These are phyloP conservation scores for Colletotrichum aenigma DNA, from an alignment of 2,329 filamentous ascomycete genomes.

Conservation along the genomic window DNA sequence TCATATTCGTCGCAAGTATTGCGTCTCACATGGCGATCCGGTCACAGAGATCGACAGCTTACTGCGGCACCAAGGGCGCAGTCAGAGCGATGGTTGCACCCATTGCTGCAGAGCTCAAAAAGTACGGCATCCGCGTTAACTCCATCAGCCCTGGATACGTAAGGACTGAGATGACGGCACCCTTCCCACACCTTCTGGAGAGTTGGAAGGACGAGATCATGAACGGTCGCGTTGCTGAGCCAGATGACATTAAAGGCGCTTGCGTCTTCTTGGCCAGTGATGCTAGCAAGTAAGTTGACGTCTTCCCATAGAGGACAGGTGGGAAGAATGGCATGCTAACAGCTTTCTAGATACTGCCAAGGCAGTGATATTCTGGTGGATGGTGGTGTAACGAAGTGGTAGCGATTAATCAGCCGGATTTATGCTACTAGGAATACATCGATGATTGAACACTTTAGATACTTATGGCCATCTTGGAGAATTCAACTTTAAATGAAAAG, in stretches of 20 bases:
- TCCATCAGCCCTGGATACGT: slow-evolving; percentile 20
- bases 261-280: slow-evolving; percentile 53
- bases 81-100: slow-evolving; percentile 19
- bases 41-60: slow-evolving; percentile 46
- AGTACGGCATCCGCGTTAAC: slow-evolving; percentile 11
- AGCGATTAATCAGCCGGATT: background rate
- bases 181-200: slow-evolving; percentile 50
- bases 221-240: slow-evolving; percentile 49
- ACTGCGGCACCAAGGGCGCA: slow-evolving; percentile 17
- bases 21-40: slow-evolving; percentile 55
- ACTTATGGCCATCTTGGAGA: accelerated
- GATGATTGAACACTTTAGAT: background rate
- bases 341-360: slow-evolving; percentile 35
- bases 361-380: slow-evolving; percentile 50
- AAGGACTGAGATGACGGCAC: slow-evolving; percentile 26
- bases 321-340: accelerated
- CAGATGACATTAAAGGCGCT: slow-evolving; percentile 53
- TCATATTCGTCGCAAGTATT: slow-evolving; percentile 58
- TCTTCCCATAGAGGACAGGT: too few species aligned
- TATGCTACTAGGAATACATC: background rate
- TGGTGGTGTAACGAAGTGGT: slow-evolving; percentile 46
- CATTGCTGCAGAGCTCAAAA: slow-evolving; percentile 11
- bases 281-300: slow-evolving; percentile 44
- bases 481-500: background rate
- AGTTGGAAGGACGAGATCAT: slow-evolving; percentile 54